Base-by-base conservation (phyloP, 1,139 yeast species). In the Suhomyces guaymorum region DNA sequence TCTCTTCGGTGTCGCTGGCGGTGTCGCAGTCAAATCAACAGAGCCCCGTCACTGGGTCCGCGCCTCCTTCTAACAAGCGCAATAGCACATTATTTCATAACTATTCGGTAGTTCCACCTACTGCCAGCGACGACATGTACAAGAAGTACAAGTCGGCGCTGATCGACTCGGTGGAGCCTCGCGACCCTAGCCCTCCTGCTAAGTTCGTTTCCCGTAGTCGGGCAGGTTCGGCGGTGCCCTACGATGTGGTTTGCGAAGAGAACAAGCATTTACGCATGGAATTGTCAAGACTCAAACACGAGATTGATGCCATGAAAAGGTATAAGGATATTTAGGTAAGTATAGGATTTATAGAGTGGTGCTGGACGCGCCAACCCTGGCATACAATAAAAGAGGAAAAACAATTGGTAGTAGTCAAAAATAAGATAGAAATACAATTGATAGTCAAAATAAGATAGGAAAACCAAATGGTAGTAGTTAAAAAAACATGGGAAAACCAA, bases 201-300 rank as follows among this genome's bases (percentile, higher is more conserved):
- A 32, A 38, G 24, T 24, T 29, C 5, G 23, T 26, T 8, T 13
- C 36, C 11, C 38, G 48, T 15, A 45, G 49, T 29, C 39, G 51
- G 23, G 35, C 37, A n/a, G 43, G 46, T 15, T 40, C 46, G 14
- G 18, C 38, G 16, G 28, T 42, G 29, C 38, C 41, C 9, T 35
- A 41, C 14, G 46, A 42, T 13, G 37, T 35, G 31, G 33, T 41
- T 10, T 35, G 40, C 22, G 50, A 46, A 23, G 52, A 49, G 30
- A 49, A 48, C 30, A 43, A 39, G 33, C 28, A 29, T 9, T 38
- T 49, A 30, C 42, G 40, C 28, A 18, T 37, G 33, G 53, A 49
- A 26, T 24, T 47, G 27, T 38, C 34, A 35, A 37, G 42, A 15
- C 41, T 46, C 30, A 37, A 37, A 26, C 46, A 36, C 28, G 50